Evolutionary conservation across 768 basidiomycete species (phyloP).

Genomic region (Agaricus blazei): DNA sequence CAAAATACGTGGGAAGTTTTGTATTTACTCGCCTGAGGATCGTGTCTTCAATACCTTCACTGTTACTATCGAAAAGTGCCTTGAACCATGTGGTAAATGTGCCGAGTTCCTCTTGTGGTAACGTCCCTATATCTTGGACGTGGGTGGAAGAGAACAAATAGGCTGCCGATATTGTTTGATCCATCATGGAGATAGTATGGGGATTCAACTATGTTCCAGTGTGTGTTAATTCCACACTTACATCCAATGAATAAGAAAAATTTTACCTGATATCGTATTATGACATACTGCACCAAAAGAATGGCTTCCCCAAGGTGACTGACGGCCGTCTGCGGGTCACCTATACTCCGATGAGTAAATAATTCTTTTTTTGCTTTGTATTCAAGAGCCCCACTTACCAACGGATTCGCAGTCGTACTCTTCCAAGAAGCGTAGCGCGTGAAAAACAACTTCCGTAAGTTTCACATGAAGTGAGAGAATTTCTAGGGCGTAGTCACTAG

Average conservation of each 20-base stretch:
- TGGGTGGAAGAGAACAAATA: conserved; percentile 50
- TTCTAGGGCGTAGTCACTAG: conserved; percentile 56
- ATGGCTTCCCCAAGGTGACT: conserved; percentile 77
- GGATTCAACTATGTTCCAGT: neutral
- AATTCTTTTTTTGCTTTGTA: neutral
- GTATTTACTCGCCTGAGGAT: conserved; percentile 47
- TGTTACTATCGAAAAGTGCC: conserved; percentile 69
- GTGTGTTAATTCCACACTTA: neutral
- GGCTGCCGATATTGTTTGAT: conserved; percentile 10
- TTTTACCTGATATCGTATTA: conserved; percentile 61
- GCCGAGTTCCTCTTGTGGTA: conserved; percentile 39
- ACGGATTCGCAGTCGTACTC: conserved; percentile 79
- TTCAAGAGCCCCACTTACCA: conserved; percentile 40
- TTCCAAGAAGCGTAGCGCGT: conserved; percentile 57
- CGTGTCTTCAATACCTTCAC: conserved; percentile 81
- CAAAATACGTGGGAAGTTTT: neutral
- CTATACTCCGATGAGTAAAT: conserved; percentile 28
- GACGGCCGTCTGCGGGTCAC: conserved; percentile 81
- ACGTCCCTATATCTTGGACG: conserved; percentile 37
- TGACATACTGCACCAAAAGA: conserved; percentile 61
- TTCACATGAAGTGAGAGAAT: conserved; percentile 63
- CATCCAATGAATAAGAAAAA: neutral
- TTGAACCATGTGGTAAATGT: conserved; percentile 65
- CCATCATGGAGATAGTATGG: conserved; percentile 2
- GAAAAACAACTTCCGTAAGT: conserved; percentile 59